Evolutionary conservation across 257 asterid genomes (phyloP).

Genomic region (Anisodus tanguticus): DNA sequence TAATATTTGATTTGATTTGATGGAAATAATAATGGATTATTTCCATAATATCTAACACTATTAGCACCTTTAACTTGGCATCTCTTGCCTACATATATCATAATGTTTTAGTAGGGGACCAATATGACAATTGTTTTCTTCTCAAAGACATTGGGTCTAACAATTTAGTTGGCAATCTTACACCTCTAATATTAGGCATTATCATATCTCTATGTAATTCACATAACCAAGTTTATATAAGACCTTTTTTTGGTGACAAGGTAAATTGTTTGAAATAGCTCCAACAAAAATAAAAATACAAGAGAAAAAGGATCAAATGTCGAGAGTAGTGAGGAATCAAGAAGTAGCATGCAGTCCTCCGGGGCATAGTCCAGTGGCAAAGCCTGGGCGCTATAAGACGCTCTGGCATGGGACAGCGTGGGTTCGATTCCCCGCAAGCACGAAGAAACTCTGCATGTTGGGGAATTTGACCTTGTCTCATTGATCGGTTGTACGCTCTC

Average conservation of each 20-base stretch:
- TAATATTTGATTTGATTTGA: too few species aligned
- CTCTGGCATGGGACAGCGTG: too few species aligned
- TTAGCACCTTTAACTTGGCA: background rate
- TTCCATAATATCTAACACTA: background rate
- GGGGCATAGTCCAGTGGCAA: too few species aligned
- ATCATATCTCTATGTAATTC: background rate
- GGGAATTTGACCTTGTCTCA: too few species aligned
- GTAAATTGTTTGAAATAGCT: background rate
- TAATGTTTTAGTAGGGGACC: background rate
- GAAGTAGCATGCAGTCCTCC: too few species aligned
- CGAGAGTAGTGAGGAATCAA: too few species aligned
- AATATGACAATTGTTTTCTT: background rate
- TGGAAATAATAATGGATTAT: too few species aligned
- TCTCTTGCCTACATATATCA: background rate
- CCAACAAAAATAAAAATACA: background rate
- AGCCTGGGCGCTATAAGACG: too few species aligned
- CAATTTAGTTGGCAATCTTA: constrained; percentile 4
- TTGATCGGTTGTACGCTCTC: too few species aligned
- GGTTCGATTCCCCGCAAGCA: too few species aligned
- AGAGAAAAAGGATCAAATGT: background rate
- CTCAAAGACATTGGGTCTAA: background rate
- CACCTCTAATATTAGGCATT: background rate
- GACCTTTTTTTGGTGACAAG: background rate
- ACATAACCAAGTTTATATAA: background rate
- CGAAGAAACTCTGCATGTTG: too few species aligned